Conservation (phyloP, 2,329 filamentous ascomycete genomes). For the Colletotrichum melonis region DNA sequence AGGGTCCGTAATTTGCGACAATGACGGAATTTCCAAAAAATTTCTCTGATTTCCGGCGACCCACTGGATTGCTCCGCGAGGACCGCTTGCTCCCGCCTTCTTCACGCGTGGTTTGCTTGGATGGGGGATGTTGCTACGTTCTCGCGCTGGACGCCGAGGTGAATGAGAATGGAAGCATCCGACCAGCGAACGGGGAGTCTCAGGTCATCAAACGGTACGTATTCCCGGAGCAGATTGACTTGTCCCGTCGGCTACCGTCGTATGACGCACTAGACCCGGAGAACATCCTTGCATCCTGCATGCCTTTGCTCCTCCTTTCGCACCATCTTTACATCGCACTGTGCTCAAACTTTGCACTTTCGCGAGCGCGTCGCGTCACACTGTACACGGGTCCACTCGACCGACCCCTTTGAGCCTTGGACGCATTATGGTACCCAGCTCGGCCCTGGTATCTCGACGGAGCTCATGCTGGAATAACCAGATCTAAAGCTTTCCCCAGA, state of each 20-base stretch:
- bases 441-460: neutral
- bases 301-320: neutral
- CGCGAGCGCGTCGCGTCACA: slow-evolving; percentile 16
- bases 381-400: neutral
- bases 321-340: slow-evolving; percentile 4
- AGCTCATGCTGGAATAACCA: neutral
- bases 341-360: slow-evolving; percentile 24
- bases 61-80: slow-evolving; percentile 10
- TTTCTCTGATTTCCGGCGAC: neutral
- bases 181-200: neutral
- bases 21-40: neutral
- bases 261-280: slow-evolving; percentile 32
- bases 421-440: slow-evolving; percentile 2
- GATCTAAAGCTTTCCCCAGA: neutral
- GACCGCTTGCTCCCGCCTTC: neutral
- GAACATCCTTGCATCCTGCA: slow-evolving; percentile 9
- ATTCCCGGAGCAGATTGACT: neutral
- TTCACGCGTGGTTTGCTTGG: neutral
- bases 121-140: neutral
- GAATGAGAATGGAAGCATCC: too few species aligned
- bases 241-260: slow-evolving; percentile 25
- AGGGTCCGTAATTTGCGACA: neutral
- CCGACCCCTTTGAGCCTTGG: neutral
- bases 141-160: neutral
- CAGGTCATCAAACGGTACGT: slow-evolving; percentile 15